Evolutionary conservation across 768 basidiomycete genomes (phyloP), one percentile per base, ranked within the genome.

Genomic region (Hericium rajendrae): DNA sequence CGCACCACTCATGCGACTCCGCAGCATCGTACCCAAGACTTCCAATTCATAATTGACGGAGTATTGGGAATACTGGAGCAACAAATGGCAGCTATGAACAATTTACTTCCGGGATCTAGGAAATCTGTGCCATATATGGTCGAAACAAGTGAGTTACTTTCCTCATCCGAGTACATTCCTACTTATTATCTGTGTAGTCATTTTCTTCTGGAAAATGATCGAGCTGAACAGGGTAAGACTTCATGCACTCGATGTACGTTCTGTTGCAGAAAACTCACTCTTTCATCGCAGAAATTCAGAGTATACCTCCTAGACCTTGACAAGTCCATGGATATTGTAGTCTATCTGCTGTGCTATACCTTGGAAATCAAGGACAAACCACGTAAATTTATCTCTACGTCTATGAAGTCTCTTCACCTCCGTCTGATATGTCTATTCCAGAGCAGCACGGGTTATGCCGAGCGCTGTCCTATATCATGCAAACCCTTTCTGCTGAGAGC

Each of bases 301-400:
- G 71, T 75, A n/a, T 85, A 86, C 67, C 72, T 94, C 8, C 71
- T 94, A 12, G 88, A 93, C 53, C 88, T 86, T 2, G 90, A 91
- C 38, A 85, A 81, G 67, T 82, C 82, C 2, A 83, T 82, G 69
- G 88, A 94, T 65, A 66, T 94, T 4, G 73, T 92, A 26, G 87
- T 81, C 0, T 86, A 89, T 68, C 78, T 95, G 38, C 71, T 97
- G 13, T 86, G 87, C 64, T 88, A 87, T 67, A 82, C 82, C 51
- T 74, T 97, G 26, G 91, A 94, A 59, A 84, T 93, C 66, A 97
- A 97, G 70, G 94, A 97, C 66, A 92, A 91, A 71, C 88, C 93
- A 59, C 84, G 93, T 95, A 32, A 32, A 32, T 32, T 6, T 6
- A 10, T 32, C 9, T 8, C 32, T 32, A 32, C 32, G 9, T 32